Evolutionary conservation across 495 filamentous ascomycete species (phyloP).

Genomic region (Astrocystis sublimbata): DNA sequence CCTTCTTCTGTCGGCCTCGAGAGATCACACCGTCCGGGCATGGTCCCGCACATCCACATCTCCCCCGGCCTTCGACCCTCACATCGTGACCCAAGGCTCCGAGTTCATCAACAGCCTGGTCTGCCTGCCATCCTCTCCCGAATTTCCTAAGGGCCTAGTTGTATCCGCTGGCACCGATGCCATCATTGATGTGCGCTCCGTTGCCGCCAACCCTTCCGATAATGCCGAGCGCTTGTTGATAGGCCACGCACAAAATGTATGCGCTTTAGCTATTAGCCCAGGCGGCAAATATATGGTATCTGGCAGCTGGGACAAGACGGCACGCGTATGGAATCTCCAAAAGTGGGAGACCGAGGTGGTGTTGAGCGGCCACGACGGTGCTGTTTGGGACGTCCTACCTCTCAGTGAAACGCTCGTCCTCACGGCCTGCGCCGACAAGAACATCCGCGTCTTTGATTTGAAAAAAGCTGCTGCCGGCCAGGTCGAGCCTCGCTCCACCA

Average conservation of each 20-base stretch:
- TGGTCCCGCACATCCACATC: slow-evolving; percentile 67
- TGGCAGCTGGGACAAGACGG: slow-evolving; percentile 92
- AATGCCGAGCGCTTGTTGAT: slow-evolving; percentile 83
- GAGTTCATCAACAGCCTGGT: slow-evolving; percentile 84
- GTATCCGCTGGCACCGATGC: slow-evolving; percentile 86
- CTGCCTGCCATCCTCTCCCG: slow-evolving; percentile 68
- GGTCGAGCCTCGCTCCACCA: slow-evolving; percentile 72
- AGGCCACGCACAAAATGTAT: slow-evolving; percentile 85
- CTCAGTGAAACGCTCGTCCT: slow-evolving; percentile 78
- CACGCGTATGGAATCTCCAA: slow-evolving; percentile 71
- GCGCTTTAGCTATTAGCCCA: slow-evolving; percentile 74
- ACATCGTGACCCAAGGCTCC: slow-evolving; percentile 71
- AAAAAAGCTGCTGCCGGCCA: slow-evolving; percentile 70
- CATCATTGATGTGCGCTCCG: slow-evolving; percentile 86
- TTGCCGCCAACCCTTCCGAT: slow-evolving; percentile 58
- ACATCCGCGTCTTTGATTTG: slow-evolving; percentile 77
- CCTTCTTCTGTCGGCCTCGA: slow-evolving; percentile 77
- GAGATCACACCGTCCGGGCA: slow-evolving; percentile 85
- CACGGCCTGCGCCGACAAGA: slow-evolving; percentile 88
- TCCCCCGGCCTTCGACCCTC: slow-evolving; percentile 73
- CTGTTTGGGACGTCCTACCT: slow-evolving; percentile 87
- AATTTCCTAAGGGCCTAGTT: slow-evolving; percentile 77
- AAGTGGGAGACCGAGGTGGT: slow-evolving; percentile 74
- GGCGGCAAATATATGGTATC: slow-evolving; percentile 76
- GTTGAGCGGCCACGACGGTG: slow-evolving; percentile 71